Percentiles rank a stretch among this genome's conserved stretches.
Conservation (phyloP, 1,139 yeast species). For the Diutina ranongensis region DNA sequence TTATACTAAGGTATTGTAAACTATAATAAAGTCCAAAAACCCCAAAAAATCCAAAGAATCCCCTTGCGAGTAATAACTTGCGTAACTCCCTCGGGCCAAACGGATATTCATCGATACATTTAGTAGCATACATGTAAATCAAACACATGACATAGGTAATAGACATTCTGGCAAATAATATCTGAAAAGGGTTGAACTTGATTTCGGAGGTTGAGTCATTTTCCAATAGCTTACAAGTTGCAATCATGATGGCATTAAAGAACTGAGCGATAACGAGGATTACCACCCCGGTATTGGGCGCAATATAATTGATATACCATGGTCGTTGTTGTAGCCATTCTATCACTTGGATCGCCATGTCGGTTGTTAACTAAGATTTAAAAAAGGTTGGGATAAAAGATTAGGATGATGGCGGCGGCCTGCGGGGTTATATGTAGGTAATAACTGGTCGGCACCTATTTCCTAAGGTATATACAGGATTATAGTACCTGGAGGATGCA, state of each 20-base stretch:
- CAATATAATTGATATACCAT: not conserved
- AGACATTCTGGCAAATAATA: conserved; percentile 63
- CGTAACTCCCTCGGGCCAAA: conserved; percentile 60
- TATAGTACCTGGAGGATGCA: too few species aligned
- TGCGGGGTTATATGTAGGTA: not conserved
- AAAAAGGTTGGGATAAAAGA: too few species aligned
- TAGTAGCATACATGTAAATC: conserved; percentile 38
- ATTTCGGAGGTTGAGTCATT: conserved; percentile 43
- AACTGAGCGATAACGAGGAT: conserved; percentile 48
- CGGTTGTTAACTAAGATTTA: too few species aligned
- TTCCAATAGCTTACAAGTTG: conserved; percentile 60
- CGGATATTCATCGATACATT: conserved; percentile 47
- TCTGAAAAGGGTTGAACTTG: conserved; percentile 68
- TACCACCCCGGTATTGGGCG: conserved; percentile 10
- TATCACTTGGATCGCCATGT: not conserved
- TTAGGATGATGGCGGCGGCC: too few species aligned
- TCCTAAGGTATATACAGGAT: too few species aligned
- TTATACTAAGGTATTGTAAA: conserved; percentile 60
- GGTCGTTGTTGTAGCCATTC: not conserved
- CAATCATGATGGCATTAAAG: conserved; percentile 67
- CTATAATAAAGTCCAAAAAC: conserved; percentile 70
- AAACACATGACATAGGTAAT: conserved; percentile 54
- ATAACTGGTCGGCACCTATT: too few species aligned
- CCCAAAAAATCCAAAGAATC: conserved; percentile 67
- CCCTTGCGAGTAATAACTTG: conserved; percentile 47